A percentile compares a stretch with the other conserved stretches of the same genome.
phyloP scores from a whole-genome alignment of 768 basidiomycete genomes.

The Boletus reticulatus region DNA sequence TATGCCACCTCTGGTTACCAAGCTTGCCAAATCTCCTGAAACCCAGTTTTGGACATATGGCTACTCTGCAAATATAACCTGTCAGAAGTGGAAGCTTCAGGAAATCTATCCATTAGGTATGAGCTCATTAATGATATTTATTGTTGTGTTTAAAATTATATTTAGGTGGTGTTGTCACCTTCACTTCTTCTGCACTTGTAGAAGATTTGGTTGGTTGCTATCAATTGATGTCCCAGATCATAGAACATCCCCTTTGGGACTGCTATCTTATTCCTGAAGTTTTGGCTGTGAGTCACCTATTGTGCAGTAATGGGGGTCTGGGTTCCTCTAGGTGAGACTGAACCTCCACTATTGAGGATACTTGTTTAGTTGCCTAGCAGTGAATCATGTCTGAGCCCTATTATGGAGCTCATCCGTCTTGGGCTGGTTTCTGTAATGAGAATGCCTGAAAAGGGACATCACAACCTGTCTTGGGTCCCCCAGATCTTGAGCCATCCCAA shows the following conservation, averaged over 20 bases:
- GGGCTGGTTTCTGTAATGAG: slow-evolving; percentile 54
- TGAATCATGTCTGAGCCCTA: slow-evolving; percentile 17
- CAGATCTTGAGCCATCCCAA: slow-evolving; percentile 14
- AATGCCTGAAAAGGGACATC: slow-evolving; percentile 42
- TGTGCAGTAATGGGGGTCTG: slow-evolving; percentile 4
- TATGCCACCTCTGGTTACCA: slow-evolving; percentile 48
- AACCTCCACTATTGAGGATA: neutral
- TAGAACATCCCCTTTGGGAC: slow-evolving; percentile 64
- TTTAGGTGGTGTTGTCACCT: slow-evolving; percentile 71
- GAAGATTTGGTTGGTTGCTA: slow-evolving; percentile 50
- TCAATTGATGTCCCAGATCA: slow-evolving; percentile 48
- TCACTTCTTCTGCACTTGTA: slow-evolving; percentile 59
- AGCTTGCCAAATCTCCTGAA: slow-evolving; percentile 43
- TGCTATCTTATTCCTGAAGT: slow-evolving; percentile 66
- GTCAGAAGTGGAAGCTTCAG: slow-evolving; percentile 55
- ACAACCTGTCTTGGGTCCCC: slow-evolving; percentile 23
- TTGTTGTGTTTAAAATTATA: neutral
- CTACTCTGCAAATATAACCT: slow-evolving; percentile 51
- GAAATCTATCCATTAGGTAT: slow-evolving; percentile 70
- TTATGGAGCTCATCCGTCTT: slow-evolving; percentile 40
- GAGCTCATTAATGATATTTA: slow-evolving; percentile 10
- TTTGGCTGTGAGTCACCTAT: slow-evolving; percentile 43
- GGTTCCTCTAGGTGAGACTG: slow-evolving; percentile 9
- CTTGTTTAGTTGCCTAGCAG: neutral
- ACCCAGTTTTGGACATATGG: slow-evolving; percentile 70